These are phyloP conservation scores for Hordeum pubiflorum DNA, from an alignment of 202 grass and related monocot genomes.

Conservation along the genomic window DNA sequence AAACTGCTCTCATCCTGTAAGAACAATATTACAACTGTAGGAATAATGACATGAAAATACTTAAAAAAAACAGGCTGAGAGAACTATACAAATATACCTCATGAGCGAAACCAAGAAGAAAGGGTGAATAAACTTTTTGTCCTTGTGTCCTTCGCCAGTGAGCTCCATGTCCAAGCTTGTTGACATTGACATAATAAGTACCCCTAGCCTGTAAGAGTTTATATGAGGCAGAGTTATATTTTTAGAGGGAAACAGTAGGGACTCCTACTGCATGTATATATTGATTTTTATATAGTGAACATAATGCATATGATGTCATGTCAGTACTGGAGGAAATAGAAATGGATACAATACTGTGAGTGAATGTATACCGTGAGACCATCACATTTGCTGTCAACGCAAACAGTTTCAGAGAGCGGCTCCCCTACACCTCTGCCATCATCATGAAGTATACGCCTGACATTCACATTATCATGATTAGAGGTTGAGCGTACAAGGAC, in stretches of 20 bases:
- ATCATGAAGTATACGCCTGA: slow-evolving; percentile 62
- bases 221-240: not conserved
- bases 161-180: slow-evolving; percentile 63
- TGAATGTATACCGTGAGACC: slow-evolving; percentile 59
- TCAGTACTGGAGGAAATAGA: not conserved
- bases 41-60: not conserved
- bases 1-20: slow-evolving; percentile 60
- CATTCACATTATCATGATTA: slow-evolving; percentile 17
- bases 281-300: not conserved
- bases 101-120: slow-evolving; percentile 75
- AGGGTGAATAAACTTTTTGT: slow-evolving; percentile 76
- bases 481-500: not conserved
- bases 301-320: not conserved
- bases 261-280: not conserved
- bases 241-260: not conserved
- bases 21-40: slow-evolving; percentile 1
- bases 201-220: slow-evolving; percentile 48
- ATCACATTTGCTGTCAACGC: slow-evolving; percentile 39
- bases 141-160: slow-evolving; percentile 69
- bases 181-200: slow-evolving; percentile 65
- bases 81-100: slow-evolving; percentile 39
- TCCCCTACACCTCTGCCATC: slow-evolving; percentile 64
- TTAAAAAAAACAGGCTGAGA: not conserved
- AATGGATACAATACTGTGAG: not conserved
- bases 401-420: slow-evolving; percentile 68